phyloP scores from a whole-genome alignment of 495 filamentous ascomycete genomes.

The Penicillium alfredii region DNA sequence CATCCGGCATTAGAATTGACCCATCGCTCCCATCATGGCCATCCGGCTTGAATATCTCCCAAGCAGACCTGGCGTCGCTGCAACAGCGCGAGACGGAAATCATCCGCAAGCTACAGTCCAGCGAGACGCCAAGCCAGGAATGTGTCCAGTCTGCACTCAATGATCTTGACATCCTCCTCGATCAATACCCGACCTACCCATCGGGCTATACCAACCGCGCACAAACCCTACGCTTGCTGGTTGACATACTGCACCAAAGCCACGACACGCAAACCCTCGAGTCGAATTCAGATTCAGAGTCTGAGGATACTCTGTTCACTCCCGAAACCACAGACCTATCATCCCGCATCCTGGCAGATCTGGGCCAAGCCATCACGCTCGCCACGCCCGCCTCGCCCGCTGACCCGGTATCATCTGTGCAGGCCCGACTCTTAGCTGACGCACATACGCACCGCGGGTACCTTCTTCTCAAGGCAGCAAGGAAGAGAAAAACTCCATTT shows the following conservation, averaged over 20 bases:
- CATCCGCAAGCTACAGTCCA: constrained; percentile 24
- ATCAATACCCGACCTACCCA: constrained; percentile 59
- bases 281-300: constrained; percentile 1
- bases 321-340: constrained; percentile 14
- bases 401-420: constrained; percentile 50
- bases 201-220: constrained; percentile 72
- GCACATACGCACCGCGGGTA: constrained; percentile 74
- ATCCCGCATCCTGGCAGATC: constrained; percentile 50
- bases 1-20: constrained; percentile 48
- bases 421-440: constrained; percentile 58
- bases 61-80: constrained; percentile 16
- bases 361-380: constrained; percentile 62
- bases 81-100: constrained; percentile 26
- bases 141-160: constrained; percentile 27
- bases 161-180: constrained; percentile 49
- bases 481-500: constrained; percentile 28
- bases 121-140: constrained; percentile 9
- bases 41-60: constrained; percentile 20
- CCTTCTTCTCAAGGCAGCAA: constrained; percentile 59
- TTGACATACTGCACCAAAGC: constrained; percentile 15
- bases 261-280: constrained; percentile 5
- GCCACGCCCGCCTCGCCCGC: constrained; percentile 48
- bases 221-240: constrained; percentile 56
- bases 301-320: constrained; percentile 15
- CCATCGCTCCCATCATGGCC: constrained; percentile 56